Base-by-base conservation (phyloP, 768 basidiomycete species). In the Artomyces pyxidatus region DNA sequence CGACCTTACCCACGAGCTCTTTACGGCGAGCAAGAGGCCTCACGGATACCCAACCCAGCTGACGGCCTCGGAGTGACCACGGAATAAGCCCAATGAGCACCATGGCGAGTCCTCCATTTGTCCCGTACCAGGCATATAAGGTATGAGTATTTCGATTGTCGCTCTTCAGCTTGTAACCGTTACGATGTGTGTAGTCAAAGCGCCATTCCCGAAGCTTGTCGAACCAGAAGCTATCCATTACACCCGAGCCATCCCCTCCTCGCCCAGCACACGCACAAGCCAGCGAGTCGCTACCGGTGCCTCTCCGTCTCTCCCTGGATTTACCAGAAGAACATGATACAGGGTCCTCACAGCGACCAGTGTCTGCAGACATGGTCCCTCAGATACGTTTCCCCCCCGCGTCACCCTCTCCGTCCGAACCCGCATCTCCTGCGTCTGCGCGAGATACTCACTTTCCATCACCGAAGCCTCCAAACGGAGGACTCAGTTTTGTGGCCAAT, bases 81-180 rank as follows among this genome's bases (percentile, higher is more conserved):
- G n/a, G n/a, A n/a, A n/a, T n/a, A n/a, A n/a, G n/a, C 25, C 42
- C 12, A 14, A 41, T 27, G 32, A 35, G 9, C 12, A 49, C 56
- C 29, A 52, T 58, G 51, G 60, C 60, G 63, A 61, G 52, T 47
- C 46, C 59, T 27, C 54, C 59, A 19, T 55, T 67, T n/a, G 67
- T 77, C 11, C 72, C 75, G 4, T 77, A 77, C 62, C 73, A 73
- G 54, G 70, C 75, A 0, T 76, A 76, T 63, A 73, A 60, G 65
- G 75, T 72, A 46, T 47, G 61, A 54, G 27, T 28, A 7, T 17
- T 4, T 42, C 12, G 47, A 29, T 29, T 48, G 42, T 3, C 44
- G 9, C 48, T 37, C 37, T 48, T n/a, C 49, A 26, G 41, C 32
- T 22, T 45, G 26, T 54, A 26, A 28, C 11, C 22, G 23, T 22